Percentiles rank a stretch among this genome's conserved stretches.
phyloP scores from a whole-genome alignment of 805 yeast species.

The Brettanomyces anomalus region DNA sequence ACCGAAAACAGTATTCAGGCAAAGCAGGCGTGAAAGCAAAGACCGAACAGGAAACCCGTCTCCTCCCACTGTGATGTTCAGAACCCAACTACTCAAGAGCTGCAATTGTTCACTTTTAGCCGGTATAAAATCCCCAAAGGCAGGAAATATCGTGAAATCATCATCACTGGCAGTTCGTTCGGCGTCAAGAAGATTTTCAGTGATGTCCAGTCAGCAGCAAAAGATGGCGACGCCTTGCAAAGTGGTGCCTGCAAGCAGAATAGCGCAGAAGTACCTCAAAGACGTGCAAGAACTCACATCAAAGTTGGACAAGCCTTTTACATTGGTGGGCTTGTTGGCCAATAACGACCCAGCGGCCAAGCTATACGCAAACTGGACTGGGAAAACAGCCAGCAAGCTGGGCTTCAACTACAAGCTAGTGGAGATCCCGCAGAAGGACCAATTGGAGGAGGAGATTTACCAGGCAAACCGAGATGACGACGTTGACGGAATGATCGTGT shows the following conservation, averaged over 20 bases:
- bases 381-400: constrained; percentile 74
- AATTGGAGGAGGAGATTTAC: constrained; percentile 73
- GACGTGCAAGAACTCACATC: constrained; percentile 59
- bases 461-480: constrained; percentile 69
- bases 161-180: too few species aligned
- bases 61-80: too few species aligned
- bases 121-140: too few species aligned
- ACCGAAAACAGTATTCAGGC: too few species aligned
- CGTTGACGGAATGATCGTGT: constrained; percentile 91
- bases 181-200: too few species aligned
- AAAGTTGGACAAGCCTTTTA: constrained; percentile 48
- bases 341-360: constrained; percentile 92
- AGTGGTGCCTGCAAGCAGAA: constrained; percentile 78
- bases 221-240: constrained; percentile 38
- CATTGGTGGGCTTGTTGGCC: constrained; percentile 84
- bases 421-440: constrained; percentile 58
- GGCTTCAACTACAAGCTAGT: constrained; percentile 82
- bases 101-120: too few species aligned
- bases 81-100: too few species aligned
- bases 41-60: too few species aligned
- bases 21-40: too few species aligned
- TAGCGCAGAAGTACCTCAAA: constrained; percentile 71
- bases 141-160: too few species aligned
- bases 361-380: constrained; percentile 95
- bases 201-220: too few species aligned